Conservation (phyloP, 305 asterid species). For the Coffea humblotiana region DNA sequence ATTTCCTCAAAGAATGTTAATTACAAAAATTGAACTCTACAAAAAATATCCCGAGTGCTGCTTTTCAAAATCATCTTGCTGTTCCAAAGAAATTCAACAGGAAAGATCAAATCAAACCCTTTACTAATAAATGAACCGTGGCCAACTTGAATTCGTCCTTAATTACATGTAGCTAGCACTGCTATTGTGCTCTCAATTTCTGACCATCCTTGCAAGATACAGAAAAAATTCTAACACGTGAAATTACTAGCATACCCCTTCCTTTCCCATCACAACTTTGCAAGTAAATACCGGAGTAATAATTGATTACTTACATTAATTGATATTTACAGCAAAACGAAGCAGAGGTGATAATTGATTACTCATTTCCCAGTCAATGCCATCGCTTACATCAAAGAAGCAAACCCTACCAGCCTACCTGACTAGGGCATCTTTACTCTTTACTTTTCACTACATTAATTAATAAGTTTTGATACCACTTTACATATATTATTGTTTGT, state of each 20-base stretch:
- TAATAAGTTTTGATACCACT: neutral
- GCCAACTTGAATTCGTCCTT: no score
- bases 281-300: neutral
- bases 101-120: no score
- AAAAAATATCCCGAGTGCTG: no score
- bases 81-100: no score
- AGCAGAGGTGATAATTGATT: slow-evolving; percentile 37
- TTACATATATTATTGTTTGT: neutral
- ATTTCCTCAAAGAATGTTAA: no score
- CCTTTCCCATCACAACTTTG: neutral
- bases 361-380: slow-evolving; percentile 42
- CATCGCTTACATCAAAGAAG: slow-evolving; percentile 5
- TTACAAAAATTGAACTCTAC: no score
- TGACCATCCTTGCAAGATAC: no score
- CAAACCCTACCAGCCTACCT: neutral
- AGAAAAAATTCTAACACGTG: neutral
- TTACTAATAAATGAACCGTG: no score
- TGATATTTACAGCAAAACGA: slow-evolving; percentile 21
- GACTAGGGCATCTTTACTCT: neutral
- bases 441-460: neutral
- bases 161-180: no score
- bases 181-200: no score
- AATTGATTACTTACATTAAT: no score
- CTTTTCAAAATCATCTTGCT: no score
- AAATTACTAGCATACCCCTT: neutral